Percentiles rank a stretch among this genome's conserved stretches.
phyloP scores from a whole-genome alignment of 768 basidiomycete species.

The Botryobasidium botryosum region DNA sequence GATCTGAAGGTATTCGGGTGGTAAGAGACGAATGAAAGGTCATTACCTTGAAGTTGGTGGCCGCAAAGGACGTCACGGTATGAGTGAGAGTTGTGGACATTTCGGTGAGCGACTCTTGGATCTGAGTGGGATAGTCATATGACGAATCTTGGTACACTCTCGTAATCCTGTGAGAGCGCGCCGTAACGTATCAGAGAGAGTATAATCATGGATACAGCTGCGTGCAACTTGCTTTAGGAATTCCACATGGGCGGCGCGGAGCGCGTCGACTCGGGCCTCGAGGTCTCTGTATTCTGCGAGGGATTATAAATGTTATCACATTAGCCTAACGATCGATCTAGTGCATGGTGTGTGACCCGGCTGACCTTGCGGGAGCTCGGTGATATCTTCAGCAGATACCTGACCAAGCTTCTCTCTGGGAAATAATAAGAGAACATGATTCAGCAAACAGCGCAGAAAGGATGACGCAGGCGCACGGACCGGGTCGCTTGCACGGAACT shows the following conservation, averaged over 20 bases:
- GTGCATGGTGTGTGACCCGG: constrained; percentile 2
- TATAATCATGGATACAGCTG: background rate
- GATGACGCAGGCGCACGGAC: constrained; percentile 7
- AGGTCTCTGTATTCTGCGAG: constrained; percentile 83
- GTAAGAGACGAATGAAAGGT: background rate
- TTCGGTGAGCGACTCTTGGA: constrained; percentile 50
- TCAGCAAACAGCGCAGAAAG: background rate
- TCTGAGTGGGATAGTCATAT: constrained; percentile 47
- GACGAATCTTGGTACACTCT: constrained; percentile 78
- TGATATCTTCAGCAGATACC: constrained; percentile 81
- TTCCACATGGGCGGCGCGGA: constrained; percentile 56
- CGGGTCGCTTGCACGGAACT: constrained; percentile 71
- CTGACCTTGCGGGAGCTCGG: constrained; percentile 75
- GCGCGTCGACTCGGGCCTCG: constrained; percentile 85
- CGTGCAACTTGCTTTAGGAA: constrained; percentile 49
- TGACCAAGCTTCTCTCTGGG: constrained; percentile 69
- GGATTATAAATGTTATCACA: background rate
- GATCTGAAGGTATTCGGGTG: background rate
- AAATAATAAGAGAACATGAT: background rate
- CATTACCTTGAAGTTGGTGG: constrained; percentile 52
- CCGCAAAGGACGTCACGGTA: constrained; percentile 69
- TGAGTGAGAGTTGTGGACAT: constrained; percentile 52
- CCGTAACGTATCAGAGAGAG: background rate
- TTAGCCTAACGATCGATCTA: constrained; percentile 2
- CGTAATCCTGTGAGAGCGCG: constrained; percentile 40